A percentile compares a stretch with the other conserved stretches of the same genome.
These are phyloP conservation scores for Pneumocystis murina DNA, from an alignment of 1,139 yeast genomes.

Conservation along the genomic window DNA sequence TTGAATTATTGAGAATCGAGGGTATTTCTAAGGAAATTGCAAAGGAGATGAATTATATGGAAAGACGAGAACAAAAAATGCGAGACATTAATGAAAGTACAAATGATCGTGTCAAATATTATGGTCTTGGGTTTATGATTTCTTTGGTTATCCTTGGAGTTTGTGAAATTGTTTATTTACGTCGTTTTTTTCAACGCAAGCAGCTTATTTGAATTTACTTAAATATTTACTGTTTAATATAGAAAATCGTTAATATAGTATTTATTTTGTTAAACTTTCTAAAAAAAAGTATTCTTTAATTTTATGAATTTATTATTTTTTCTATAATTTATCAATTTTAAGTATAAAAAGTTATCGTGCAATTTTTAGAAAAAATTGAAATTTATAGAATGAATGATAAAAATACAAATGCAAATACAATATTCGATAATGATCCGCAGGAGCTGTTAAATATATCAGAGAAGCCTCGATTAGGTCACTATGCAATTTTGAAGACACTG, in stretches of 20 bases:
- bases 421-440: background rate
- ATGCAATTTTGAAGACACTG: conserved; percentile 82
- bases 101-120: conserved; percentile 62
- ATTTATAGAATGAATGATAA: background rate
- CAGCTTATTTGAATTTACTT: conserved; percentile 8
- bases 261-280: background rate
- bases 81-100: conserved; percentile 96
- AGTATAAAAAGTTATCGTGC: background rate
- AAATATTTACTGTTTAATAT: background rate
- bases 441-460: conserved; percentile 30
- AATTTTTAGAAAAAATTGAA: background rate
- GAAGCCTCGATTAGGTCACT: conserved; percentile 34
- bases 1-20: conserved; percentile 68
- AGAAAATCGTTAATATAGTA: background rate
- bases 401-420: background rate
- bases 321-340: background rate
- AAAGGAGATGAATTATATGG: conserved; percentile 65
- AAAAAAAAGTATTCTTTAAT: background rate
- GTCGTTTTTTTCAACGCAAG: conserved; percentile 13
- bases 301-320: background rate
- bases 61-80: conserved; percentile 73
- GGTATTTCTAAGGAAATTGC: conserved; percentile 70
- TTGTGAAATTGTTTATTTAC: conserved; percentile 37
- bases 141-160: conserved; percentile 65
- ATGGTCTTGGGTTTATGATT: conserved; percentile 53